Conservation (phyloP, 2,329 filamentous ascomycete species). For the Exophiala bonariae region DNA sequence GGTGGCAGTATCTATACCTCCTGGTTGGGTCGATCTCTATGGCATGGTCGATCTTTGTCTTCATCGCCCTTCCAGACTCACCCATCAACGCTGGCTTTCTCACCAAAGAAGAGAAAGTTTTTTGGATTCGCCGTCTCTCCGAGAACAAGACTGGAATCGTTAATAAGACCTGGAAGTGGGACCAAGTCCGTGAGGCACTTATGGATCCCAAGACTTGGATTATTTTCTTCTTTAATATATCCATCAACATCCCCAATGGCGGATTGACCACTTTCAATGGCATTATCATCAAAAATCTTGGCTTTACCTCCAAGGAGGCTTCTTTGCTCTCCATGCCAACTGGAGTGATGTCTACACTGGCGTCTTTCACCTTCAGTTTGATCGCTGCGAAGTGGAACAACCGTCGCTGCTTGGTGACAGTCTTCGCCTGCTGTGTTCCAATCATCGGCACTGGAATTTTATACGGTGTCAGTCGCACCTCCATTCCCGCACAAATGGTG, state of each 20-base stretch:
- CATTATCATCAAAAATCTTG: conserved; percentile 39
- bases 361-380: conserved; percentile 31
- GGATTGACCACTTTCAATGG: conserved; percentile 38
- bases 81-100: conserved; percentile 57
- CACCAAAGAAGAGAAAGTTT: conserved; percentile 52
- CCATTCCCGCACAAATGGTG: conserved; percentile 40
- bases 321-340: conserved; percentile 38
- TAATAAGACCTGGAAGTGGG: conserved; percentile 21
- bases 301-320: conserved; percentile 34
- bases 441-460: conserved; percentile 32
- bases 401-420: conserved; percentile 32
- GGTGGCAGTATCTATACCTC: conserved; percentile 62
- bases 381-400: conserved; percentile 31
- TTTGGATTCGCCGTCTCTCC: conserved; percentile 38
- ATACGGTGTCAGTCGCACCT: conserved; percentile 33
- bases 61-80: conserved; percentile 45
- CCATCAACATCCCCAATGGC: conserved; percentile 39
- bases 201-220: conserved; percentile 41
- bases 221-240: conserved; percentile 35
- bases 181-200: conserved; percentile 34
- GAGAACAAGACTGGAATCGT: conserved; percentile 27
- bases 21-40: conserved; percentile 54
- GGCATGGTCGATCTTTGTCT: conserved; percentile 52
- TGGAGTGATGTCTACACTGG: conserved; percentile 33
- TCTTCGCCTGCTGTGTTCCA: conserved; percentile 32